These are phyloP conservation scores for Poterioochromonas sp. DNA, from an alignment of 352 stramenopile genomes.

Conservation along the genomic window DNA sequence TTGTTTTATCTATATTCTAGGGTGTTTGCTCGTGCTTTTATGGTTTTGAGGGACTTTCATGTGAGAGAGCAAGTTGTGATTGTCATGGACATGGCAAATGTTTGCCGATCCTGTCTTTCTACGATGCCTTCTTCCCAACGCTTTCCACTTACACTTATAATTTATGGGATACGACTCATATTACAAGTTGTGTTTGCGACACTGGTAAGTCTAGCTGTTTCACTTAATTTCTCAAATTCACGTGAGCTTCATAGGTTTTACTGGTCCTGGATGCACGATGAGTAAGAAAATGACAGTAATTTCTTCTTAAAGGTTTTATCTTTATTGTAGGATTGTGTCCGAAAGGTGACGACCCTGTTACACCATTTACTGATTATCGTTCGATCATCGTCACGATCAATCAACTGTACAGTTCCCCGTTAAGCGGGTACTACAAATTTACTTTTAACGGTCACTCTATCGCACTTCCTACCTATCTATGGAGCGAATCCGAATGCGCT, in stretches of 20 bases:
- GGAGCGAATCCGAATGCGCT: conserved; percentile 36
- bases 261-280: not conserved
- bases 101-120: not conserved
- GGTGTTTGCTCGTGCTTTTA: not conserved
- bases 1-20: not conserved
- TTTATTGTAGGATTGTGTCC: conserved; percentile 53
- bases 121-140: not conserved
- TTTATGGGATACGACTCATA: conserved; percentile 2
- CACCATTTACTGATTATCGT: conserved; percentile 55
- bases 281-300: not conserved
- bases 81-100: conserved; percentile 19
- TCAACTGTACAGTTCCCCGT: conserved; percentile 29
- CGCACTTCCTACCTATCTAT: not conserved
- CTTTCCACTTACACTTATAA: not conserved
- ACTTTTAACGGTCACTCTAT: conserved; percentile 43
- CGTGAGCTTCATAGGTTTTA: conserved; percentile 2
- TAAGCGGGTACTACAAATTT: conserved; percentile 41
- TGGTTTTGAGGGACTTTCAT: conserved; percentile 1
- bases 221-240: not conserved
- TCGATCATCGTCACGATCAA: conserved; percentile 56
- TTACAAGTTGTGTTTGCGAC: conserved; percentile 17
- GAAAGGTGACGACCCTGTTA: conserved; percentile 70
- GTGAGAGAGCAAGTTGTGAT: not conserved
- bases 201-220: not conserved
- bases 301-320: not conserved